A percentile compares a stretch with the other conserved stretches of the same genome.
Conservation (phyloP, 169 alveolate species). For the Cryptosporidium bovis region DNA sequence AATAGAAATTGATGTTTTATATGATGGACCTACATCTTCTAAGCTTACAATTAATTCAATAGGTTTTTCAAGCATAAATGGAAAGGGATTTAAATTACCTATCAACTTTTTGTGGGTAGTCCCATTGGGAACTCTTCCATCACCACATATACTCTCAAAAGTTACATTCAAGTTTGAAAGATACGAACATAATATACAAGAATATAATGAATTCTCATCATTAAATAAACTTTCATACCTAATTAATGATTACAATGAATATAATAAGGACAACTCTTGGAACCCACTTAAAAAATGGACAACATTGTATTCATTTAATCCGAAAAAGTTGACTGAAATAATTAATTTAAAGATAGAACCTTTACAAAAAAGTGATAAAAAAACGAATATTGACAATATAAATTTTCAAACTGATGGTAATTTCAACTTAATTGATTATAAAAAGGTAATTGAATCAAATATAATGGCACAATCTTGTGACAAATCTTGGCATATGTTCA, state of each 20-base stretch:
- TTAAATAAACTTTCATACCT: neutral
- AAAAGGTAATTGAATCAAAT: neutral
- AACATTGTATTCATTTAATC: constrained; percentile 20
- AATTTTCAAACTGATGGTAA: neutral
- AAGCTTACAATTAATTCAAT: constrained; percentile 32
- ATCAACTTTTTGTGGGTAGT: constrained; percentile 67
- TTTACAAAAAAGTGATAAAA: neutral
- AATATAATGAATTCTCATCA: neutral
- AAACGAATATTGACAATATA: neutral
- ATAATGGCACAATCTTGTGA: neutral
- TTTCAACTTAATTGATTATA: neutral
- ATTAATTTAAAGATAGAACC: neutral
- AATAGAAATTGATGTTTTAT: constrained; percentile 30
- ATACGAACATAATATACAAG: neutral
- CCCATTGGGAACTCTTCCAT: constrained; percentile 61
- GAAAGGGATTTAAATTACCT: constrained; percentile 8
- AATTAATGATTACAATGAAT: constrained; percentile 24
- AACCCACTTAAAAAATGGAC: constrained; percentile 69
- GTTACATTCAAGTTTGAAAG: constrained; percentile 30
- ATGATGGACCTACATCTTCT: constrained; percentile 3
- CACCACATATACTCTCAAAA: constrained; percentile 67
- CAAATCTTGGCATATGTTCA: constrained; percentile 3
- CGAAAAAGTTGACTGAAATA: constrained; percentile 5
- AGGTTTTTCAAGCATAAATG: constrained; percentile 19
- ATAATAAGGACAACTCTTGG: constrained; percentile 48